Percentiles rank a stretch among this genome's conserved stretches.
Evolutionary conservation across 352 stramenopile species (phyloP).

Genomic region (Phytophthora sp.): DNA sequence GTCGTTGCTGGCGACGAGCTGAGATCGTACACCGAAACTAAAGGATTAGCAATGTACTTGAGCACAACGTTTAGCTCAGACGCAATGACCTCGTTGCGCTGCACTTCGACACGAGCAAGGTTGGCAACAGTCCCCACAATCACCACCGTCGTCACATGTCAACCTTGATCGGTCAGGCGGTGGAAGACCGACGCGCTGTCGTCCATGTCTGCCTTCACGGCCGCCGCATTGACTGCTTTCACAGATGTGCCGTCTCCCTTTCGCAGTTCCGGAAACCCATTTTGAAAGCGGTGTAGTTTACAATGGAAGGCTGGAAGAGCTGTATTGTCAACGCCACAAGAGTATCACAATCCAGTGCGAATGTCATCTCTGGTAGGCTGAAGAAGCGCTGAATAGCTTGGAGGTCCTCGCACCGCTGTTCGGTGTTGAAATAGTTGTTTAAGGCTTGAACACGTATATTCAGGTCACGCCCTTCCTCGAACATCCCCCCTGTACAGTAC

Average conservation of each 20-base stretch:
- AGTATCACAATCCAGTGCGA: conserved; percentile 13
- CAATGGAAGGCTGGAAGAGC: conserved; percentile 4
- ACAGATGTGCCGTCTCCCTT: neutral
- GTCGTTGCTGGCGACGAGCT: neutral
- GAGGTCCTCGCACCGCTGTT: neutral
- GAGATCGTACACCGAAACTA: neutral
- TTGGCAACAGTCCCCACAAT: conserved; percentile 7
- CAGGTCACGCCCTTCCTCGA: conserved; percentile 1
- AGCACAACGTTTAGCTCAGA: conserved; percentile 19
- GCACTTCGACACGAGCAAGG: conserved; percentile 14
- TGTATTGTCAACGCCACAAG: conserved; percentile 20
- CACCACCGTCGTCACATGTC: conserved; percentile 3
- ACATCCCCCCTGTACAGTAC: neutral
- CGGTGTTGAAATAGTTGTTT: conserved; percentile 14
- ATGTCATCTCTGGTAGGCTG: neutral
- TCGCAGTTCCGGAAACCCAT: conserved; percentile 7
- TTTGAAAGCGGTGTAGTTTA: conserved; percentile 16
- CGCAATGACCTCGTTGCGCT: neutral
- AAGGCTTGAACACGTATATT: neutral
- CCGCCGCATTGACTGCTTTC: no score
- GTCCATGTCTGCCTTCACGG: neutral
- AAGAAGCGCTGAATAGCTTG: neutral
- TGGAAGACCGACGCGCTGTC: conserved; percentile 11
- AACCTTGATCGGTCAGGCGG: neutral
- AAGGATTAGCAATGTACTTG: conserved; percentile 1